Conservation (phyloP, 2,329 filamentous ascomycete genomes). For the Harringtonia aguacate region DNA sequence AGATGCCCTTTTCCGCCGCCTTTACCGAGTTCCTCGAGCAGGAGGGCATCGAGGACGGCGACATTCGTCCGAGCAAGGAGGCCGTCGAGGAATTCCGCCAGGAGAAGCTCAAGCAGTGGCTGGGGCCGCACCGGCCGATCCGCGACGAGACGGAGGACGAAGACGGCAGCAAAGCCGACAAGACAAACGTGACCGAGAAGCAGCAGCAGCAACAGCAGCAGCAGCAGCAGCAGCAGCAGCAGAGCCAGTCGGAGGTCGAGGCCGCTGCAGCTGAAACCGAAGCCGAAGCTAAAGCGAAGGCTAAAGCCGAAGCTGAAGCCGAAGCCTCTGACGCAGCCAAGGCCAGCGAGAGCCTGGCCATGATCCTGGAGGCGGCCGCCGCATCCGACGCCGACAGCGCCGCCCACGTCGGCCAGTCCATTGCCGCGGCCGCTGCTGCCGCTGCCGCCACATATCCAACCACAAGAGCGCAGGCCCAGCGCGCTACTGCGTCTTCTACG, state of each 20-base stretch:
- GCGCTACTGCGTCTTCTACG: background rate
- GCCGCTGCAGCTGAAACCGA: background rate
- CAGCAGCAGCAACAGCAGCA: slow-evolving; percentile 8
- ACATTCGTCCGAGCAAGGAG: slow-evolving; percentile 8
- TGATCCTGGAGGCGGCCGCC: slow-evolving; percentile 2
- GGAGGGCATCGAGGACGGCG: slow-evolving; percentile 14
- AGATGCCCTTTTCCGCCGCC: slow-evolving; percentile 11
- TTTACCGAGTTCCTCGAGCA: slow-evolving; percentile 14
- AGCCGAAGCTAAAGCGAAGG: background rate
- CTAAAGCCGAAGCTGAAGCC: background rate
- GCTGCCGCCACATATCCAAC: background rate
- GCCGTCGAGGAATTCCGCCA: slow-evolving; percentile 10
- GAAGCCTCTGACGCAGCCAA: background rate
- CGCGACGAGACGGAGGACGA: slow-evolving; percentile 5
- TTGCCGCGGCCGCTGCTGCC: background rate
- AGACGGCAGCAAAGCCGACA: slow-evolving; percentile 2
- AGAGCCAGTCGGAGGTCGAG: no score
- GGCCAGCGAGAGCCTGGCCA: background rate
- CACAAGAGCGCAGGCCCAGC: background rate
- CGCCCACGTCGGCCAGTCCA: background rate
- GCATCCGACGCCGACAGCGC: background rate
- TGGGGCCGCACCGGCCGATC: slow-evolving; percentile 6
- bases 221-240: slow-evolving; percentile 1
- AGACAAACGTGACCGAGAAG: slow-evolving; percentile 11
- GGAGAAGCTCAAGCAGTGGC: slow-evolving; percentile 9